Evolutionary conservation across 768 basidiomycete species (phyloP).

Genomic region (Austroboletus eburneus): DNA sequence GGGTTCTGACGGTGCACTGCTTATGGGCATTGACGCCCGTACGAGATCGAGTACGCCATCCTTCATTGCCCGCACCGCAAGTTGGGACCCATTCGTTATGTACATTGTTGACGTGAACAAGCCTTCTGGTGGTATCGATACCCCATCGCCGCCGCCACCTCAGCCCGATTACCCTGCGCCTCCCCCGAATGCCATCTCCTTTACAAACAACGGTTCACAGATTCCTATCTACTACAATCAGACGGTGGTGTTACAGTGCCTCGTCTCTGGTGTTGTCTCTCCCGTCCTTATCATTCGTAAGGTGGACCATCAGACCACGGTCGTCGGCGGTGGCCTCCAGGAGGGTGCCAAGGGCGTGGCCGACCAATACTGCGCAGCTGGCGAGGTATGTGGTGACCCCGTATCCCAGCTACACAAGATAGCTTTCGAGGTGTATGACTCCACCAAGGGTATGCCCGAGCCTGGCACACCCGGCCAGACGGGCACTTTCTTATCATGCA

Average conservation of each 20-base stretch:
- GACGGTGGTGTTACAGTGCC: slow-evolving; percentile 90
- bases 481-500: slow-evolving; percentile 84
- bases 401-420: slow-evolving; percentile 96
- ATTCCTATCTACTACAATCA: slow-evolving; percentile 97
- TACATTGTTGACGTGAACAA: slow-evolving; percentile 95
- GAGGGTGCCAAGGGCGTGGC: slow-evolving; percentile 84
- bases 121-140: slow-evolving; percentile 71
- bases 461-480: slow-evolving; percentile 73
- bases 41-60: slow-evolving; percentile 72
- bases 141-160: slow-evolving; percentile 75
- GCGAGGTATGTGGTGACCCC: slow-evolving; percentile 89
- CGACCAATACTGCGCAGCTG: slow-evolving; percentile 76
- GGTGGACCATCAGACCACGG: slow-evolving; percentile 86
- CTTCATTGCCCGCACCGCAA: slow-evolving; percentile 84
- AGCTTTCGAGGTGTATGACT: slow-evolving; percentile 86
- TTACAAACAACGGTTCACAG: slow-evolving; percentile 77
- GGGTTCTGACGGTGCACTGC: slow-evolving; percentile 85
- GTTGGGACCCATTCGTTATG: slow-evolving; percentile 96
- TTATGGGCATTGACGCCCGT: slow-evolving; percentile 76
- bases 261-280: slow-evolving; percentile 90
- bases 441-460: slow-evolving; percentile 63
- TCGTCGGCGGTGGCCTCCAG: slow-evolving; percentile 86
- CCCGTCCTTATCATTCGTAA: slow-evolving; percentile 93
- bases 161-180: slow-evolving; percentile 89
- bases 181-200: slow-evolving; percentile 85